A percentile compares a stretch with the other conserved stretches of the same genome.
Evolutionary conservation across 495 filamentous ascomycete genomes (phyloP).

Genomic region (Darksidea phi): DNA sequence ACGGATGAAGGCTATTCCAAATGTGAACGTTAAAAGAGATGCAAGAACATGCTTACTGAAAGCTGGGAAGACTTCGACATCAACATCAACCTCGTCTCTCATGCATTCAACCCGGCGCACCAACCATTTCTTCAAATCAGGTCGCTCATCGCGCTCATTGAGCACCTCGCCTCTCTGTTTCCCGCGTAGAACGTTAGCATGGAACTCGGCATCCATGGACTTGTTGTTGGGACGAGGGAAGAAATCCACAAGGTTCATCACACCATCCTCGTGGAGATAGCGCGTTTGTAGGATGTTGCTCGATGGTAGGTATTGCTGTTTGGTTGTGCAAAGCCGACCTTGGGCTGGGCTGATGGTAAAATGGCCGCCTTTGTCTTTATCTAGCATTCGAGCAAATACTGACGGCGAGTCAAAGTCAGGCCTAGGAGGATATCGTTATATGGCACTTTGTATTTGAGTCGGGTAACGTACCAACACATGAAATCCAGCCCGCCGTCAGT

Average conservation of each 20-base stretch:
- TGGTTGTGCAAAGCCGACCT: constrained; percentile 55
- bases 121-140: constrained; percentile 50
- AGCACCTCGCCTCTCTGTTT: background rate
- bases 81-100: constrained; percentile 59
- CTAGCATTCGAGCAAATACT: constrained; percentile 54
- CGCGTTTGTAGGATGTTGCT: constrained; percentile 69
- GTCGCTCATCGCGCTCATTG: background rate
- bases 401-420: constrained; percentile 40
- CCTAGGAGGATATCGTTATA: constrained; percentile 14
- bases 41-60: constrained; percentile 14
- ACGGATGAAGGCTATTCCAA: too few species aligned
- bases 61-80: constrained; percentile 65
- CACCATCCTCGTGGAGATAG: constrained; percentile 69
- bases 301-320: constrained; percentile 68
- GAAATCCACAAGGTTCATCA: constrained; percentile 69
- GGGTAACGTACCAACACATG: constrained; percentile 64
- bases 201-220: constrained; percentile 7
- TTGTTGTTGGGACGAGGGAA: constrained; percentile 61
- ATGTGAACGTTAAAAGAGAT: too few species aligned
- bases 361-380: constrained; percentile 68
- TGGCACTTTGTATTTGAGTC: background rate
- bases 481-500: constrained; percentile 70
- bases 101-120: constrained; percentile 70
- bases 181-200: background rate
- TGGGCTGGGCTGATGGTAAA: constrained; percentile 60